Conservation (phyloP, 768 basidiomycete genomes). For the Naganishia antarctica region DNA sequence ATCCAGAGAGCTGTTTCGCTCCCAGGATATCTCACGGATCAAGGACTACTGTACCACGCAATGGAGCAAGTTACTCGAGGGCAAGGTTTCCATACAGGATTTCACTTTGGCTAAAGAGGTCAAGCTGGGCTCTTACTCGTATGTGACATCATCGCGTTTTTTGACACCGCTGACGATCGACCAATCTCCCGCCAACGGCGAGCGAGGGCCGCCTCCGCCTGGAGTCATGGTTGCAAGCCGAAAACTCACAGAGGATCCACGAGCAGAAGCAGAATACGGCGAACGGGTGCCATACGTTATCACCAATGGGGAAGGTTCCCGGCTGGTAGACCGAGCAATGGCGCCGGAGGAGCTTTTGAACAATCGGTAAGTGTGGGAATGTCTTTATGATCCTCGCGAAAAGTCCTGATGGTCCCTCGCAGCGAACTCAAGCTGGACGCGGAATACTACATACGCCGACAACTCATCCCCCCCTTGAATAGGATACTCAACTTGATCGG, state of each 20-base stretch:
- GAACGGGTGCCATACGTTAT: constrained; percentile 93
- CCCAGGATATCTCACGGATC: constrained; percentile 79
- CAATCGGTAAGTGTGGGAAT: constrained; percentile 56
- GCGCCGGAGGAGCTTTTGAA: constrained; percentile 67
- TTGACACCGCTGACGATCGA: too few relatives aligned
- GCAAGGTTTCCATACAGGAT: constrained; percentile 78
- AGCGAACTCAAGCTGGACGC: constrained; percentile 76
- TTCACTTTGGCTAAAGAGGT: constrained; percentile 95
- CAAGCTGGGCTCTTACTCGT: constrained; percentile 88
- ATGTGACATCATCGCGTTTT: constrained; percentile 24
- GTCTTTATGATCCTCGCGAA: neutral
- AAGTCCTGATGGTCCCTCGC: constrained; percentile 4
- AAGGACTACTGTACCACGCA: constrained; percentile 80
- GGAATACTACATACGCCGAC: constrained; percentile 76
- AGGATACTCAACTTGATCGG: constrained; percentile 88
- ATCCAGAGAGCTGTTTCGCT: constrained; percentile 76
- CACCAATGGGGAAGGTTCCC: constrained; percentile 57
- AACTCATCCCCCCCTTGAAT: constrained; percentile 83
- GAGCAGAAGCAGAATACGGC: constrained; percentile 82
- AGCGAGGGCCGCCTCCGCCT: constrained; percentile 80
- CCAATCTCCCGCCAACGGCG: constrained; percentile 53
- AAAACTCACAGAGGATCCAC: constrained; percentile 66
- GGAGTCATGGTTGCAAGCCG: constrained; percentile 81
- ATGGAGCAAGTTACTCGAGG: constrained; percentile 78
- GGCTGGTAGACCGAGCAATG: constrained; percentile 70